Base-by-base conservation (phyloP, 1,284 basidiomycete genomes). In the Puccinia sorghi region DNA sequence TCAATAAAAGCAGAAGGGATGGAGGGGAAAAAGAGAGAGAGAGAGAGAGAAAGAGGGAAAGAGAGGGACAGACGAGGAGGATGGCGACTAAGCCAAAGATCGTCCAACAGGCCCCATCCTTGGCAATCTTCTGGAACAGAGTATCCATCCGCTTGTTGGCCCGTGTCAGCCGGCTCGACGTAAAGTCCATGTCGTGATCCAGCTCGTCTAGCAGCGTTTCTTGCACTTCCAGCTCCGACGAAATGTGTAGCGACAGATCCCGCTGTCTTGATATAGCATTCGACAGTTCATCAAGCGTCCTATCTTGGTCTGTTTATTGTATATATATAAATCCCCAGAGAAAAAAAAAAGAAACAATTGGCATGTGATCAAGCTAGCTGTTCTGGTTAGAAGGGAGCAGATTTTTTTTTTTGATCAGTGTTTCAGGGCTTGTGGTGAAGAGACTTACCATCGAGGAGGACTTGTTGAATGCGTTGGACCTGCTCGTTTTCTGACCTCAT, bases 61-160 rank as follows among this genome's bases (percentile, higher is more conserved):
- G 43, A 13, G 43, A 13, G n/a, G 43, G 50, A 61, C 67, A 9
- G 13, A 79, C 76, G 48, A 79, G 70, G 39, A 79, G 41, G 32
- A 79, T 17, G 41, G 67, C 69, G 15, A 79, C 76, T 20, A 79
- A 56, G 15, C 76, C 76, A 32, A 79, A 71, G 22, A 79, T 79
- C 5, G 69, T 79, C 76, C 76, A 79, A 64, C 76, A 79, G 27
- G 76, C 69, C 22, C 76, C 76, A 66, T 79, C 76, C 54, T 69
- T 70, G 8, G 76, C 76, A 15, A 79, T 79, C 46, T 72, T 79
- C 8, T 56, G 56, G 50, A 72, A 72, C 50, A 79, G 12, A 57
- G 37, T 54, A 20, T 78, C 66, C 75, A 78, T 78, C 27, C 48
- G 20, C 11, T 41, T 61, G 48, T 79, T 79, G 12, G 76, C 69